Conservation (phyloP, 345 rosid species). For the Lepidium sativum region DNA sequence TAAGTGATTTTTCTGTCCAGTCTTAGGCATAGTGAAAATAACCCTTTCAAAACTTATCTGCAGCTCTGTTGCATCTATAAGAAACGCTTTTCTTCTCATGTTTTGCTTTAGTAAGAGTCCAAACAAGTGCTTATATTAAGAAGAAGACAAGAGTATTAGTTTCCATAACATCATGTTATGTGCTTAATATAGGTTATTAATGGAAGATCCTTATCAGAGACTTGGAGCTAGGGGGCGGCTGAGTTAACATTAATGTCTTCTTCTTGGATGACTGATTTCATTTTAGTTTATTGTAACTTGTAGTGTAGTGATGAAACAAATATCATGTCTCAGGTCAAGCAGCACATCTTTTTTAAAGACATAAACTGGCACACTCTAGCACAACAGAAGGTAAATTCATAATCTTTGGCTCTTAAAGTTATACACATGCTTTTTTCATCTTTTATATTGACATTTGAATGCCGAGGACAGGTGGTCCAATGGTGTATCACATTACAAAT, state of each 20-base stretch:
- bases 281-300: not conserved
- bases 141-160: not conserved
- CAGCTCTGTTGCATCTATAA: not conserved
- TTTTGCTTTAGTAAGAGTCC: not conserved
- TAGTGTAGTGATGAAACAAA: not conserved
- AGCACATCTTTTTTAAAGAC: constrained; percentile 78
- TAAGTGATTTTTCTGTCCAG: constrained; percentile 20
- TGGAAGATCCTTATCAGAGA: constrained; percentile 86
- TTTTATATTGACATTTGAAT: not conserved
- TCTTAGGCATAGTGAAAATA: not conserved
- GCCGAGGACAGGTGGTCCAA: too few relatives aligned
- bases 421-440: not conserved
- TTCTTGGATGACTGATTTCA: not conserved
- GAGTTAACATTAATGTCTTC: constrained; percentile 47
- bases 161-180: not conserved
- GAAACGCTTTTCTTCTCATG: not conserved
- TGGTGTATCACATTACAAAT: too few relatives aligned
- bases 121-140: not conserved
- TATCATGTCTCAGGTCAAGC: constrained; percentile 59
- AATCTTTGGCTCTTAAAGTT: constrained; percentile 2
- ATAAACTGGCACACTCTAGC: constrained; percentile 91
- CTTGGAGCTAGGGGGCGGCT: constrained; percentile 85
- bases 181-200: constrained; percentile 51
- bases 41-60: not conserved
- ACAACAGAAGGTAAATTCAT: constrained; percentile 56